Percentiles rank a stretch among this genome's conserved stretches.
Conservation (phyloP, 441 rosid species). For the Eutrema salsugineum region DNA sequence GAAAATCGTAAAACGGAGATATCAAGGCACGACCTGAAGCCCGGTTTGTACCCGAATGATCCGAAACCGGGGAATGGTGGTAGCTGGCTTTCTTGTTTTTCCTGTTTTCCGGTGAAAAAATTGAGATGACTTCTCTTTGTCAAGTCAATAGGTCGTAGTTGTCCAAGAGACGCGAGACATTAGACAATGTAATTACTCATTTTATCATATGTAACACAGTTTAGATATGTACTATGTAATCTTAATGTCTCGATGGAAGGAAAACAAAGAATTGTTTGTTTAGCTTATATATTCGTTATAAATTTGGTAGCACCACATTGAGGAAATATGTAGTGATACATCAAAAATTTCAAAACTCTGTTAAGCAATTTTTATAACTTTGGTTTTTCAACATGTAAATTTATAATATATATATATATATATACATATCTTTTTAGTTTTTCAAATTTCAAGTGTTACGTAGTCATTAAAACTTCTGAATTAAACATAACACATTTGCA, state of each 20-base stretch:
- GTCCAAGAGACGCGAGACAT: neutral
- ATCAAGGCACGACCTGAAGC: neutral
- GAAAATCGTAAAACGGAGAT: conserved; percentile 1
- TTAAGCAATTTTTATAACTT: too few relatives aligned
- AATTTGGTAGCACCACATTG: neutral
- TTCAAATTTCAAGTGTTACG: too few relatives aligned
- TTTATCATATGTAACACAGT: neutral
- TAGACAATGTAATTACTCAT: neutral
- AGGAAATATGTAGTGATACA: too few relatives aligned
- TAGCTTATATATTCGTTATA: neutral
- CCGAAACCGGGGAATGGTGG: neutral
- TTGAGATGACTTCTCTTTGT: neutral
- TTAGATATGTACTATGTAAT: neutral
- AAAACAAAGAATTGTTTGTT: neutral
- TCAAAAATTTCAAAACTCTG: too few relatives aligned
- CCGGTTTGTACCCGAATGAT: neutral
- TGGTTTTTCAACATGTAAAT: too few relatives aligned
- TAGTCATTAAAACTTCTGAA: too few relatives aligned
- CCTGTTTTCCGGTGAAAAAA: conserved; percentile 20
- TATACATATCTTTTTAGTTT: too few relatives aligned
- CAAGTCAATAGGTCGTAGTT: neutral
- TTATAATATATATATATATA: too few relatives aligned
- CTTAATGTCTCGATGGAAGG: neutral
- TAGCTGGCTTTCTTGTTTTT: conserved; percentile 29
- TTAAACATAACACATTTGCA: too few relatives aligned